phyloP scores from a whole-genome alignment of 768 basidiomycete species.

The Boletus rufocinnamomeus region DNA sequence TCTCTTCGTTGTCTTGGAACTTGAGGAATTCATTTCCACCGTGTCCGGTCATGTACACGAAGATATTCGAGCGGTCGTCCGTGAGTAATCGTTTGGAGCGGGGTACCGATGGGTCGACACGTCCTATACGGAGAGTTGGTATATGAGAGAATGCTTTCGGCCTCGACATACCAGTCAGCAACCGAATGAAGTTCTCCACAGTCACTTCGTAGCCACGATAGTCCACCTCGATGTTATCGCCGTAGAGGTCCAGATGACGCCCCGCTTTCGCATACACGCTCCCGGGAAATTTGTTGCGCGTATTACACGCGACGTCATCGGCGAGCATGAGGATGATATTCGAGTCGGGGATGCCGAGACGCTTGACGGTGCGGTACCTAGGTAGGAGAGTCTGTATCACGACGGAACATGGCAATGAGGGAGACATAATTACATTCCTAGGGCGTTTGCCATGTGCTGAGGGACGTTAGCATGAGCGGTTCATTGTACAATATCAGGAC shows the following conservation, averaged over 20 bases:
- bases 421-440: constrained; percentile 78
- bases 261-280: constrained; percentile 91
- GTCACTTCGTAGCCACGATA: constrained; percentile 98
- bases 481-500: constrained; percentile 27
- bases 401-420: neutral
- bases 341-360: constrained; percentile 96
- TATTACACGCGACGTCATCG: constrained; percentile 93
- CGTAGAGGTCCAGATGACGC: constrained; percentile 84
- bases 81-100: constrained; percentile 90
- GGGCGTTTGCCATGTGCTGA: constrained; percentile 98
- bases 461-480: constrained; percentile 1
- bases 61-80: constrained; percentile 89
- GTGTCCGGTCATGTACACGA: constrained; percentile 98
- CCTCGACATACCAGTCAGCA: constrained; percentile 75
- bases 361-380: constrained; percentile 98
- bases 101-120: constrained; percentile 81
- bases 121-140: constrained; percentile 51
- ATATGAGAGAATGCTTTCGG: neutral
- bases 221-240: constrained; percentile 96
- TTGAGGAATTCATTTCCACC: constrained; percentile 98
- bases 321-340: constrained; percentile 99
- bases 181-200: constrained; percentile 91
- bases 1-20: constrained; percentile 98
- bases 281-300: constrained; percentile 89
- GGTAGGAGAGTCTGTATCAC: constrained; percentile 3